Base-by-base conservation (phyloP, 225 moss, liverwort and hornwort species). In the Anthoceros angustus region DNA sequence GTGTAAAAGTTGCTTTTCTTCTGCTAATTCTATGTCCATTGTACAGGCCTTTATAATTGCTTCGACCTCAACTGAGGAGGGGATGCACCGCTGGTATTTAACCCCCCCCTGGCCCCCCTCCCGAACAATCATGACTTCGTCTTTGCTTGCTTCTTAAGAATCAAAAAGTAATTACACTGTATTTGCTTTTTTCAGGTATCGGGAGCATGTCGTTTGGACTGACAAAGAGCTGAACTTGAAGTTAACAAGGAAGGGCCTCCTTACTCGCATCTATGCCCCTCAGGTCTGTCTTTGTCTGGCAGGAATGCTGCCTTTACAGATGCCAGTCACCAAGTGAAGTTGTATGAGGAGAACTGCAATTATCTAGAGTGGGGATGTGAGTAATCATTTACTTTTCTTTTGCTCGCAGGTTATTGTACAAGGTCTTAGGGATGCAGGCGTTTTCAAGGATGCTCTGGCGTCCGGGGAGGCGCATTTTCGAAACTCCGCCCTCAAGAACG, bases 41-140 rank as follows among this genome's bases (percentile, higher is more conserved):
- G 16, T 63, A 21, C 88, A 98, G 98, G 98, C 98, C 25, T 98
- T 98, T 73, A 98, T 98, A 67, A 92, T 98, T 71, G 98, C 98
- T 73, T 98, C 98, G 42, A 98, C 98, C 15, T 89, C 86, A 63
- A 89, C 87, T 61, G 80, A 87, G 74, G 98, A 98, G 71, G 98
- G 92, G 81, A 92, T 98, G 98, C 85, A 76, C 69, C 80, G 82
- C 72, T 98, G 98, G 98, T 98, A 81, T 32, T 49, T 60, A 41
- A 64, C 16, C 41, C 70, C 18, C 43, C 7, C 18, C 62, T 18
- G 26, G 24, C 43, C 7, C 65, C 41, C 14, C 20, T 41, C 14
- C 12, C 18, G 4, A 42, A 16, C 20, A 12, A 38, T 43, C n/a
- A 3, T n/a, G 10, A 69, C 26, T 5, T 5, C 10, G 14, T 6